These are phyloP conservation scores for Ganoderma meredithae DNA, from an alignment of 1,284 basidiomycete genomes.

Conservation along the genomic window DNA sequence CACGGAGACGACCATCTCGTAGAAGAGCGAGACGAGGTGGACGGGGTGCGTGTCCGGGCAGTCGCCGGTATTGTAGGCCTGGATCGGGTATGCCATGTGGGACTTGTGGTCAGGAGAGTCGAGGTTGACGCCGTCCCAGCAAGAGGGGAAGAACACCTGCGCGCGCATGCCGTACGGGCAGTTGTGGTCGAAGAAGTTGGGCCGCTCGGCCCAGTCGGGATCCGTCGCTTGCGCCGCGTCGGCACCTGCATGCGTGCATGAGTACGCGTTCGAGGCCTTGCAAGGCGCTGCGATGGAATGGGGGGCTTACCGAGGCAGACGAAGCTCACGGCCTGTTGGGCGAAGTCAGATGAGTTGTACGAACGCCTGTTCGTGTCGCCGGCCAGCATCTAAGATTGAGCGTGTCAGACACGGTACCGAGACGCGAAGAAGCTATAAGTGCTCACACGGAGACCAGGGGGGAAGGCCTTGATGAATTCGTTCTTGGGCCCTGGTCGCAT, in stretches of 20 bases:
- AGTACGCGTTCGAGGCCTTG: not conserved
- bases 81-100: slow-evolving; percentile 57
- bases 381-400: slow-evolving; percentile 46
- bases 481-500: slow-evolving; percentile 29
- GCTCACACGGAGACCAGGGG: slow-evolving; percentile 37
- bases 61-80: slow-evolving; percentile 39
- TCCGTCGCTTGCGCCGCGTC: slow-evolving; percentile 36
- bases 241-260: slow-evolving; percentile 37
- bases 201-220: slow-evolving; percentile 38
- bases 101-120: slow-evolving; percentile 60
- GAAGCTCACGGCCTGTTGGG: slow-evolving; percentile 50
- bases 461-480: slow-evolving; percentile 38
- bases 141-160: slow-evolving; percentile 52
- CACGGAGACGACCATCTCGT: slow-evolving; percentile 37
- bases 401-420: slow-evolving; percentile 18
- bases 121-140: slow-evolving; percentile 53
- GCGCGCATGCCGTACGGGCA: slow-evolving; percentile 50
- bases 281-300: not conserved
- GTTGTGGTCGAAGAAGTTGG: slow-evolving; percentile 39
- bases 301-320: slow-evolving; percentile 45
- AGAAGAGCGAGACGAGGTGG: slow-evolving; percentile 43
- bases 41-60: slow-evolving; percentile 42
- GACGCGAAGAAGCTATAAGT: not conserved
- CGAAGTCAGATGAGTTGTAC: slow-evolving; percentile 44
- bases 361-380: slow-evolving; percentile 46